Percentiles rank a stretch among this genome's conserved stretches.
These are phyloP conservation scores for Eurotiales sp. DNA, from an alignment of 2,329 filamentous ascomycete genomes.

Conservation along the genomic window DNA sequence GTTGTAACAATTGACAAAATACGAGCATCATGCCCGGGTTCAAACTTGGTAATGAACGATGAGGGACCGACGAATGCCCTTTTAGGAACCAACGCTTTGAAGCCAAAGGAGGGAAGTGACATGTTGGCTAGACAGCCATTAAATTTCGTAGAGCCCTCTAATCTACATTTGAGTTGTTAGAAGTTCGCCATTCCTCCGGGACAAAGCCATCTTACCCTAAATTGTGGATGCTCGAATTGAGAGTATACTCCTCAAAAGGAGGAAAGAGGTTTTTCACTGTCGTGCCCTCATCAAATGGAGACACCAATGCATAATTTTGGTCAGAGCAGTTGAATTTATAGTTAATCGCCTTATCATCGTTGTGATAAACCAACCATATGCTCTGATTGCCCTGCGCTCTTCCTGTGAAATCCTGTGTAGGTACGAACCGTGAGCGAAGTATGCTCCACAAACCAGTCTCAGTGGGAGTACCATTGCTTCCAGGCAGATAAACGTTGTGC, in stretches of 20 bases:
- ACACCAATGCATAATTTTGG: conserved; percentile 43
- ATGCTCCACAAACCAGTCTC: conserved; percentile 57
- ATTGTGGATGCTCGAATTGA: conserved; percentile 40
- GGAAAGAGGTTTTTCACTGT: conserved; percentile 57
- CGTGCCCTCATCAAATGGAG: conserved; percentile 49
- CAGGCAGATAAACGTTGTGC: conserved; percentile 43
- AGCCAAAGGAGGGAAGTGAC: conserved; percentile 51
- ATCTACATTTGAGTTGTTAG: conserved; percentile 14
- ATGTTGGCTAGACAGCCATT: conserved; percentile 52
- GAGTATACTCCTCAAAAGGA: conserved; percentile 51
- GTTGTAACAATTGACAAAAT: conserved; percentile 42
- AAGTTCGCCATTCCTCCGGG: not conserved
- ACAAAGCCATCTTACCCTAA: conserved; percentile 27
- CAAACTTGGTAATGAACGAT: conserved; percentile 54
- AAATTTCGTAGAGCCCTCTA: conserved; percentile 38
- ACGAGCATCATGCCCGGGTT: conserved; percentile 55
- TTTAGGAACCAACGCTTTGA: conserved; percentile 53
- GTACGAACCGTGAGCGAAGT: conserved; percentile 43
- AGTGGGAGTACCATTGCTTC: conserved; percentile 46
- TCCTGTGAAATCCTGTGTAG: conserved; percentile 44
- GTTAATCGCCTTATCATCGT: conserved; percentile 39
- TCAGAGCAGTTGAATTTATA: conserved; percentile 54
- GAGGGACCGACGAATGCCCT: conserved; percentile 44
- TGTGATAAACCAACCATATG: conserved; percentile 34
- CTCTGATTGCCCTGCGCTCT: conserved; percentile 35